Percentiles rank a stretch among this genome's conserved stretches.
Conservation (phyloP, 495 filamentous ascomycete species). For the Xylaria intraflava region DNA sequence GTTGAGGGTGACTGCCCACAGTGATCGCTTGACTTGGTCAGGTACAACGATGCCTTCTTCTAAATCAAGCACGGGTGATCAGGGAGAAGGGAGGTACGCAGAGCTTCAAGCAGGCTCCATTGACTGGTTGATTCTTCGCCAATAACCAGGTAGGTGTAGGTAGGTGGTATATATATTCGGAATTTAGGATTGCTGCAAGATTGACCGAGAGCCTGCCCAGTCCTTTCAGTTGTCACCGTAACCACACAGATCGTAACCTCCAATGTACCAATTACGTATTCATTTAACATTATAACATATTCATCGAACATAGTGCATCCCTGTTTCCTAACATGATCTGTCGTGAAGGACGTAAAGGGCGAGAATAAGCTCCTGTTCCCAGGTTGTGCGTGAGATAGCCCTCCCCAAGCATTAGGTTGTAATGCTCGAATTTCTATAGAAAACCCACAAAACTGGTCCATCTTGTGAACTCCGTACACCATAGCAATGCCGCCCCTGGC, state of each 20-base stretch:
- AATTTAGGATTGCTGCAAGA: not conserved
- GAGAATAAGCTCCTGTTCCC: slow-evolving; percentile 4
- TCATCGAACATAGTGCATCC: not conserved
- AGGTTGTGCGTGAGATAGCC: not conserved
- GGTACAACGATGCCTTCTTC: not conserved
- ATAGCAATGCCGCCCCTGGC: slow-evolving; percentile 21
- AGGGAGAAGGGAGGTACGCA: not conserved
- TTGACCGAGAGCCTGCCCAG: not conserved
- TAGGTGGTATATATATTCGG: too few relatives aligned
- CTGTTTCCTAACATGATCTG: not conserved
- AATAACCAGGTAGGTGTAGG: not conserved
- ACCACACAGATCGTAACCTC: slow-evolving; percentile 1
- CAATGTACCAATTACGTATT: slow-evolving; percentile 5
- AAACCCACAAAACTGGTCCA: slow-evolving; percentile 12
- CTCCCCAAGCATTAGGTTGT: not conserved
- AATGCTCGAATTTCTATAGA: slow-evolving; percentile 2
- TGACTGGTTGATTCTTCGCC: not conserved
- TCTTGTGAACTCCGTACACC: slow-evolving; percentile 30
- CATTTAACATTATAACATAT: slow-evolving; percentile 3
- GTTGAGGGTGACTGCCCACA: slow-evolving; percentile 2
- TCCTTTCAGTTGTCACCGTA: not conserved
- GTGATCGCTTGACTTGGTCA: not conserved
- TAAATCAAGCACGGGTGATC: not conserved
- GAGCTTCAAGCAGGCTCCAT: not conserved
- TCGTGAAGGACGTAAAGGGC: not conserved